Percentiles rank a stretch among this genome's conserved stretches.
Conservation (phyloP, 2,329 filamentous ascomycete genomes). For the Orbilia ellipsospora region DNA sequence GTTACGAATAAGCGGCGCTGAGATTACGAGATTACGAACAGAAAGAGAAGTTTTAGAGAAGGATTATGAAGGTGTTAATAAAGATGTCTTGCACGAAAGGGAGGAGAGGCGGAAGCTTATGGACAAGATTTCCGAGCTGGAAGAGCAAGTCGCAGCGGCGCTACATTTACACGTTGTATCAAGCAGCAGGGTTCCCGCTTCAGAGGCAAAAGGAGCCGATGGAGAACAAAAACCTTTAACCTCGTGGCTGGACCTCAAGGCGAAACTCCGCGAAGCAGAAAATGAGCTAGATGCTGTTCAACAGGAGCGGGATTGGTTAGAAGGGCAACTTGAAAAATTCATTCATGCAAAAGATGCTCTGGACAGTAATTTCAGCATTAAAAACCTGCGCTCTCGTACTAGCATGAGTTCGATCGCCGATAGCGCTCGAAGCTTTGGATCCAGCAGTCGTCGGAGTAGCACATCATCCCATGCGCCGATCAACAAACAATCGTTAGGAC, state of each 20-base stretch:
- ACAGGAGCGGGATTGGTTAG: slow-evolving; percentile 51
- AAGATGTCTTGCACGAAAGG: slow-evolving; percentile 37
- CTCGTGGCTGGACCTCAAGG: slow-evolving; percentile 52
- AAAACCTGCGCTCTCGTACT: slow-evolving; percentile 46
- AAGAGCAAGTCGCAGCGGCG: slow-evolving; percentile 48
- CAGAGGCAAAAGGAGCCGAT: slow-evolving; percentile 16
- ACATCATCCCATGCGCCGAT: slow-evolving; percentile 40
- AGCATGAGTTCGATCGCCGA: slow-evolving; percentile 52
- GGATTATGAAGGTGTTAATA: slow-evolving; percentile 50
- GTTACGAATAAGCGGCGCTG: slow-evolving; percentile 51
- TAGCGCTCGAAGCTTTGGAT: slow-evolving; percentile 43
- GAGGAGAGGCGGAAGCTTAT: slow-evolving; percentile 51
- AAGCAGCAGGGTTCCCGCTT: slow-evolving; percentile 21
- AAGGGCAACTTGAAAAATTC: slow-evolving; percentile 51
- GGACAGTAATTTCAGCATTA: slow-evolving; percentile 52
- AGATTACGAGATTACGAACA: slow-evolving; percentile 55
- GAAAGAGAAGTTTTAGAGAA: slow-evolving; percentile 49
- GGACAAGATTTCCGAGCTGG: slow-evolving; percentile 49
- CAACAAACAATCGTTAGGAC: slow-evolving; percentile 45
- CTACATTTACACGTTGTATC: slow-evolving; percentile 51
- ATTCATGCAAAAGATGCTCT: slow-evolving; percentile 53
- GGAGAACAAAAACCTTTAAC: slow-evolving; percentile 36
- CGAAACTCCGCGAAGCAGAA: slow-evolving; percentile 51
- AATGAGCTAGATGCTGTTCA: slow-evolving; percentile 51
- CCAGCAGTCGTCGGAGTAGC: slow-evolving; percentile 47